phyloP scores from a whole-genome alignment of 2,329 filamentous ascomycete genomes.

The Sclerotinia sclerotiorum region DNA sequence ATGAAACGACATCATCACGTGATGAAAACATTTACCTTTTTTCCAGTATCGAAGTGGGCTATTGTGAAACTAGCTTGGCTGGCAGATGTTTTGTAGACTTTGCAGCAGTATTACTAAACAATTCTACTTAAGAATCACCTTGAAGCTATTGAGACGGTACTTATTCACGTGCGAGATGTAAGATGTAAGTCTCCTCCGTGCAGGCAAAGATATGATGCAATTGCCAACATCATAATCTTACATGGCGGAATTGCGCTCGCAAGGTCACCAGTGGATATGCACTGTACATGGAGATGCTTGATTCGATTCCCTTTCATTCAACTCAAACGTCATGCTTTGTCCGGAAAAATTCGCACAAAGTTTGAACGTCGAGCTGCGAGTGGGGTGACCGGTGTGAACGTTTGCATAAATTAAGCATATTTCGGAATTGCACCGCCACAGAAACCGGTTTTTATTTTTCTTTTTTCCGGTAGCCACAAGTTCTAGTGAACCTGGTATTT shows the following conservation, averaged over 20 bases:
- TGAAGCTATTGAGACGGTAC: not conserved
- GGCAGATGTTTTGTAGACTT: not conserved
- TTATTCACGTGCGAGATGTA: too few species aligned
- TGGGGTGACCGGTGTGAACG: not conserved
- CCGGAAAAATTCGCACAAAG: too few species aligned
- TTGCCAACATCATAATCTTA: not conserved
- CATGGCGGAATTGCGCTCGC: not conserved
- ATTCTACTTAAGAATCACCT: not conserved
- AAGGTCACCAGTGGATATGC: not conserved
- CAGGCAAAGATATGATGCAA: not conserved
- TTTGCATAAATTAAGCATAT: not conserved
- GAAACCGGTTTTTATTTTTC: not conserved
- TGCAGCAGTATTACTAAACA: not conserved
- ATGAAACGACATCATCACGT: not conserved
- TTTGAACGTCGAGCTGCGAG: too few species aligned
- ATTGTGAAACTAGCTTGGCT: too few species aligned
- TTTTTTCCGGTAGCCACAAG: not conserved
- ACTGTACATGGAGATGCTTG: not conserved
- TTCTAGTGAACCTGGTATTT: too few species aligned
- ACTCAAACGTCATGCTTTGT: constrained; percentile 4
- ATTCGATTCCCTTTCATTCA: not conserved
- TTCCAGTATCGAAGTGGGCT: not conserved
- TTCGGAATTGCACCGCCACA: constrained; percentile 10
- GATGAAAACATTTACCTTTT: not conserved
- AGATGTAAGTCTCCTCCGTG: too few species aligned